phyloP scores from a whole-genome alignment of 148 eudicot genomes.

The Vaccinium corymbosum region DNA sequence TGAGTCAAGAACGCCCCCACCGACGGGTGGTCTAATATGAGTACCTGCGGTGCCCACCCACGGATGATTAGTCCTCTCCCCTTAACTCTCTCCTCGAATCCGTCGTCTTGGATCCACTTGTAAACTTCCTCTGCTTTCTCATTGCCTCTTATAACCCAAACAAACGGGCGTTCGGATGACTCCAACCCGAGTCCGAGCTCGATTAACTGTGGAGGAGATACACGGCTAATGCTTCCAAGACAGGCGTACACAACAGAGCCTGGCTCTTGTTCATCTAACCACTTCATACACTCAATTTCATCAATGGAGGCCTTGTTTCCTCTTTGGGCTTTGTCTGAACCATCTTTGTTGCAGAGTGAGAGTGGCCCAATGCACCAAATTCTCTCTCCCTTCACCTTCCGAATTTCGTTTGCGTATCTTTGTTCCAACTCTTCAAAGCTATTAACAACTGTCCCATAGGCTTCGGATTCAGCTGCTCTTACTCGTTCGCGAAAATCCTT shows the following conservation, averaged over 20 bases:
- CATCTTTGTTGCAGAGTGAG: slow-evolving; percentile 27
- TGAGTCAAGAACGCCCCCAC: slow-evolving; percentile 28
- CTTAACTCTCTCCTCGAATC: neutral
- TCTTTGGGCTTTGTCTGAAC: slow-evolving; percentile 27
- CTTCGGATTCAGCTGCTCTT: slow-evolving; percentile 25
- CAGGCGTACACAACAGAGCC: slow-evolving; percentile 44
- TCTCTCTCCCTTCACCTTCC: slow-evolving; percentile 22
- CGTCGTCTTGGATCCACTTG: no score
- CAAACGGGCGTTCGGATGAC: neutral
- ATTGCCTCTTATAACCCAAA: no score
- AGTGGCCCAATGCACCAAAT: slow-evolving; percentile 53
- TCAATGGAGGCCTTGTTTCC: slow-evolving; percentile 27
- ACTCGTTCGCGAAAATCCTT: slow-evolving; percentile 26
- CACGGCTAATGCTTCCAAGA: slow-evolving; percentile 31
- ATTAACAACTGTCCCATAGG: slow-evolving; percentile 34
- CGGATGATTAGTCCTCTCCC: slow-evolving; percentile 23
- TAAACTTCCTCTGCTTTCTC: neutral
- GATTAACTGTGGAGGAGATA: slow-evolving; percentile 19
- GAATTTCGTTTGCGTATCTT: slow-evolving; percentile 25
- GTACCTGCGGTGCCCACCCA: slow-evolving; percentile 33
- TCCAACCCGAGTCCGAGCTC: slow-evolving; percentile 44
- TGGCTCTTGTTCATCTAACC: slow-evolving; percentile 31
- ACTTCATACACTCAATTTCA: slow-evolving; percentile 14
- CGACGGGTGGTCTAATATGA: slow-evolving; percentile 23
- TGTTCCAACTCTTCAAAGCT: slow-evolving; percentile 38